Evolutionary conservation across 2,329 filamentous ascomycete species (phyloP).

Genomic region (Tolypocladium paradoxum): DNA sequence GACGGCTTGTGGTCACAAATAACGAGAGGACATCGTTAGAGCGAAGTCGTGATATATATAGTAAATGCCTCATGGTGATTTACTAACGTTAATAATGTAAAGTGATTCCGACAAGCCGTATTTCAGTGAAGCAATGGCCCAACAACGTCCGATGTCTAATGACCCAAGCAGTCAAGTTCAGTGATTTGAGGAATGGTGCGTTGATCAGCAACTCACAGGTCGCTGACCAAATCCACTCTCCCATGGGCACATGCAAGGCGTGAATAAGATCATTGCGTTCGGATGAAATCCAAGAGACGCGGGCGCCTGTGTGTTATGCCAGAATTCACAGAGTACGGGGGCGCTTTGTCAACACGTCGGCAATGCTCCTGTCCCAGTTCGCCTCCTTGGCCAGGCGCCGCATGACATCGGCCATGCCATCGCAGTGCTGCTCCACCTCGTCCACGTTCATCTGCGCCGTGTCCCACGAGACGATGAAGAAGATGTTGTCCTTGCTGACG

Average conservation of each 20-base stretch:
- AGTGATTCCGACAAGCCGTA: no score
- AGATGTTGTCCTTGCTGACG: conserved; percentile 19
- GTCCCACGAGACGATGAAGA: conserved; percentile 28
- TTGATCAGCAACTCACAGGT: background rate
- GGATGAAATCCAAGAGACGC: no score
- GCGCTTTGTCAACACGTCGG: background rate
- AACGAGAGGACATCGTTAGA: no score
- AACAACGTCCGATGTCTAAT: background rate
- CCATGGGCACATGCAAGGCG: no score
- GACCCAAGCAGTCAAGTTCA: background rate
- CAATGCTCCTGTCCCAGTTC: conserved; percentile 14
- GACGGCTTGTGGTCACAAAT: background rate
- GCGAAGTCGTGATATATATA: background rate
- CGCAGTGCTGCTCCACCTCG: conserved; percentile 20
- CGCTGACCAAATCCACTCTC: background rate
- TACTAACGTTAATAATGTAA: background rate
- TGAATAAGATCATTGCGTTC: no score
- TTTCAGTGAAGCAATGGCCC: background rate
- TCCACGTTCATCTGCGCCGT: conserved; percentile 25
- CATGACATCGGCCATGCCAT: conserved; percentile 18
- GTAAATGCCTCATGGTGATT: background rate
- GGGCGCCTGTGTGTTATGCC: no score
- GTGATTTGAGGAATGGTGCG: background rate
- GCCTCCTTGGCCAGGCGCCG: conserved; percentile 13
- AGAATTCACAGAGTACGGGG: no score